Conservation (phyloP, 345 rosid species). For the Hypericum androsaemum region DNA sequence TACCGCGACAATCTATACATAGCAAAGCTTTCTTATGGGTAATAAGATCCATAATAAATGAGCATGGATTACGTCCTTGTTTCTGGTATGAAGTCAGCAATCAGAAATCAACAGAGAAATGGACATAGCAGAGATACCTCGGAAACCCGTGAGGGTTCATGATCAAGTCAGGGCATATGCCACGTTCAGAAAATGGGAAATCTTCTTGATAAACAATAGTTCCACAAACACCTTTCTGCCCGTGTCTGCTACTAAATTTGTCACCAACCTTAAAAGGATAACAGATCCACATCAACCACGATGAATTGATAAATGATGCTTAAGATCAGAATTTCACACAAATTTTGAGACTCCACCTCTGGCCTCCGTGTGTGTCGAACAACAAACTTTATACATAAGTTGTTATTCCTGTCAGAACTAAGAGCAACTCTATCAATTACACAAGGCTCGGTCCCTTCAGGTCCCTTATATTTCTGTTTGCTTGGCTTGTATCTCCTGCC, state of each 20-base stretch:
- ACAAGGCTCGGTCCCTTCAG: conserved; percentile 61
- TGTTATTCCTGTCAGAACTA: conserved; percentile 37
- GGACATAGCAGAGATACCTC: conserved; percentile 34
- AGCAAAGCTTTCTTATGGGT: too few relatives aligned
- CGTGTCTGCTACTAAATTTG: conserved; percentile 97
- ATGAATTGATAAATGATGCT: conserved; percentile 1
- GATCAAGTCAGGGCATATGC: conserved; percentile 90
- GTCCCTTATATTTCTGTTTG: conserved; percentile 45
- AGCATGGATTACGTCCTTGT: background rate
- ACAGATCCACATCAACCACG: conserved; percentile 7
- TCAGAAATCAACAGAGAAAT: background rate
- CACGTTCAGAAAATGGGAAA: conserved; percentile 93
- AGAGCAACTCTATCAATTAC: conserved; percentile 87
- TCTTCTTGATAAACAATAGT: conserved; percentile 90
- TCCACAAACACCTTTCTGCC: conserved; percentile 98
- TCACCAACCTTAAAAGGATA: conserved; percentile 58
- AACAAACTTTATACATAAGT: conserved; percentile 47
- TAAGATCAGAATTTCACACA: background rate
- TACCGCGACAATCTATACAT: too few relatives aligned
- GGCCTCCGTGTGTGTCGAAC: conserved; percentile 95
- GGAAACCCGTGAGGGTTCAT: conserved; percentile 99
- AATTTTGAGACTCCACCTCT: conserved; percentile 37
- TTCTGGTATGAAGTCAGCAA: background rate
- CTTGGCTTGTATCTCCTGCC: conserved; percentile 52
- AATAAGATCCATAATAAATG: background rate